These are phyloP conservation scores for Euphrasia arctica DNA, from an alignment of 305 asterid genomes.

Conservation along the genomic window DNA sequence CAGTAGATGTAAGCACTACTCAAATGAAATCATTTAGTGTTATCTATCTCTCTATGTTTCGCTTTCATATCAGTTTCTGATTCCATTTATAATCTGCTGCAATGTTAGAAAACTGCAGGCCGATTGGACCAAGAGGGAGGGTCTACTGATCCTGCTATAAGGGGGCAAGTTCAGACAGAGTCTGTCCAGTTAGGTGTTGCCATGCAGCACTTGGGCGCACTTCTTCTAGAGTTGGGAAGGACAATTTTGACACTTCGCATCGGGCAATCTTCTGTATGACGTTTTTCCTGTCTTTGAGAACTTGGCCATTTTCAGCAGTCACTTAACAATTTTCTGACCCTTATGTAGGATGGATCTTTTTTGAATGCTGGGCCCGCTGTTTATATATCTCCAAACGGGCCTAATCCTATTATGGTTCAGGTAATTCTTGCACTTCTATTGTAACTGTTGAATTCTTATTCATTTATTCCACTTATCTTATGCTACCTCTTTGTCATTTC, in stretches of 20 bases:
- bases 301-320: conserved; percentile 17
- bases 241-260: conserved; percentile 72
- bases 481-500: conserved; percentile 6
- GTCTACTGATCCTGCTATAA: conserved; percentile 52
- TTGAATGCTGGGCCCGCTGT: conserved; percentile 95
- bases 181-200: conserved; percentile 61
- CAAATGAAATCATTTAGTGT: not conserved
- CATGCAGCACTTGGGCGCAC: conserved; percentile 89
- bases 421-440: conserved; percentile 29
- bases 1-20: conserved; percentile 68
- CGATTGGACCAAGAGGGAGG: conserved; percentile 64
- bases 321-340: conserved; percentile 25
- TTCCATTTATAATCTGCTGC: conserved; percentile 44
- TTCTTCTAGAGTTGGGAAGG: conserved; percentile 86
- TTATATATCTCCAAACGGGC: conserved; percentile 84
- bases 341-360: conserved; percentile 73
- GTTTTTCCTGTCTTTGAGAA: conserved; percentile 21
- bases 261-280: conserved; percentile 79
- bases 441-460: conserved; percentile 14
- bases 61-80: conserved; percentile 22
- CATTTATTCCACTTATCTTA: conserved; percentile 6
- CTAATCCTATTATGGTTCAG: conserved; percentile 98
- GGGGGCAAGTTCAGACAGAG: conserved; percentile 73
- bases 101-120: conserved; percentile 58
- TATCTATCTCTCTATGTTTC: not conserved